Conservation (phyloP, 2,329 filamentous ascomycete genomes). For the Aspergillus oerlinghausenensis region DNA sequence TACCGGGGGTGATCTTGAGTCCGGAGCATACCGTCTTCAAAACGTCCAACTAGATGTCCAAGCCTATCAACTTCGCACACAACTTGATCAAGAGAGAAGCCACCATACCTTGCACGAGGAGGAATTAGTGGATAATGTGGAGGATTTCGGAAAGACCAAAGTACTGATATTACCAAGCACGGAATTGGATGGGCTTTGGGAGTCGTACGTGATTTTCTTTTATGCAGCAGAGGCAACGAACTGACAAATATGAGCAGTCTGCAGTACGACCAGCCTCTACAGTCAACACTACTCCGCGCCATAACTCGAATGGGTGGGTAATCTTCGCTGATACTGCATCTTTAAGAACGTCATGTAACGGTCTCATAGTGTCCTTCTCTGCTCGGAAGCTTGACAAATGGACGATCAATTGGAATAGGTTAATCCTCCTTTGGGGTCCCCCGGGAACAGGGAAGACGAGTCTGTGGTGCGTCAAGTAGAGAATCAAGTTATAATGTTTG, state of each 20-base stretch:
- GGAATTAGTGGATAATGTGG: constrained; percentile 11
- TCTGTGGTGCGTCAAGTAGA: constrained; percentile 11
- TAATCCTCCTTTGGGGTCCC: constrained; percentile 83
- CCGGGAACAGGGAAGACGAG: constrained; percentile 89
- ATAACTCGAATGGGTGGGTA: constrained; percentile 36
- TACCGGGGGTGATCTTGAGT: constrained; percentile 23
- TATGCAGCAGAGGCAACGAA: not conserved
- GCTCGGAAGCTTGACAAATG: constrained; percentile 32
- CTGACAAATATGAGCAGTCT: constrained; percentile 24
- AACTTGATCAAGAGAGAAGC: constrained; percentile 18
- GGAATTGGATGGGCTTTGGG: constrained; percentile 41
- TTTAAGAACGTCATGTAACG: not conserved
- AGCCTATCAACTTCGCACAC: constrained; percentile 34
- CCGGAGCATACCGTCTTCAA: constrained; percentile 25
- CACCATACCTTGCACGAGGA: constrained; percentile 18
- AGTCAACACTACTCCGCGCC: constrained; percentile 38
- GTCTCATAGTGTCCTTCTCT: constrained; percentile 24
- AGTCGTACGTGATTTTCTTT: constrained; percentile 27
- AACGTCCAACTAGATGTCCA: constrained; percentile 41
- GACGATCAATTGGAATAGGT: constrained; percentile 43
- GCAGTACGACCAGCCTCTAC: constrained; percentile 41
- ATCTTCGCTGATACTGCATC: not conserved
- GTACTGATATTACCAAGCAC: constrained; percentile 35
- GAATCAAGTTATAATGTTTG: not conserved
- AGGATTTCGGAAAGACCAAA: constrained; percentile 29